Conservation (phyloP, 257 asterid species). For the Plantago ovata region DNA sequence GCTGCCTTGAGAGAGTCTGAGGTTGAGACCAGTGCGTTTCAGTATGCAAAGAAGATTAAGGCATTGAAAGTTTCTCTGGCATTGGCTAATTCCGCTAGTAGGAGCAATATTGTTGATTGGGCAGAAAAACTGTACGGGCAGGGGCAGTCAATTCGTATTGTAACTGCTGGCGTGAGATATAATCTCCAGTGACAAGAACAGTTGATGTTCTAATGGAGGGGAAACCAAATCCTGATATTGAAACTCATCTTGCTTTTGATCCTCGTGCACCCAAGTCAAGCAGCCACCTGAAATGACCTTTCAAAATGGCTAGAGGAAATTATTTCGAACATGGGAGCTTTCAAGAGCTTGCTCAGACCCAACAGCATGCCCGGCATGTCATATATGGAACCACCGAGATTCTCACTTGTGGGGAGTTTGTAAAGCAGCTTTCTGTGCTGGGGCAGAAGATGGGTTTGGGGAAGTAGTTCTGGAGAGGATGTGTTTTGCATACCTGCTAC, state of each 20-base stretch:
- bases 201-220: conserved; percentile 98
- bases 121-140: conserved; percentile 92
- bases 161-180: conserved; percentile 95
- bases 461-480: conserved; percentile 20
- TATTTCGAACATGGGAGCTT: conserved; percentile 89
- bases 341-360: conserved; percentile 65
- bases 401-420: conserved; percentile 86
- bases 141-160: conserved; percentile 92
- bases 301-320: conserved; percentile 95
- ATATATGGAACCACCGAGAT: conserved; percentile 92
- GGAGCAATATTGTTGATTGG: conserved; percentile 91
- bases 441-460: conserved; percentile 92
- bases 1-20: conserved; percentile 71
- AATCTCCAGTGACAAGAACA: conserved; percentile 72
- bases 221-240: conserved; percentile 82
- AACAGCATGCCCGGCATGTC: conserved; percentile 72
- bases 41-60: conserved; percentile 89
- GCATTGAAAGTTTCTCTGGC: conserved; percentile 80
- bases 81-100: conserved; percentile 82
- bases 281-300: conserved; percentile 85
- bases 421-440: conserved; percentile 72
- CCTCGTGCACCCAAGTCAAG: conserved; percentile 88
- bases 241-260: conserved; percentile 72
- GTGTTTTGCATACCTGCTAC: background rate
- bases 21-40: conserved; percentile 91